Conservation (phyloP, 2,329 filamentous ascomycete genomes). For the Sordariomycetes sp. region DNA sequence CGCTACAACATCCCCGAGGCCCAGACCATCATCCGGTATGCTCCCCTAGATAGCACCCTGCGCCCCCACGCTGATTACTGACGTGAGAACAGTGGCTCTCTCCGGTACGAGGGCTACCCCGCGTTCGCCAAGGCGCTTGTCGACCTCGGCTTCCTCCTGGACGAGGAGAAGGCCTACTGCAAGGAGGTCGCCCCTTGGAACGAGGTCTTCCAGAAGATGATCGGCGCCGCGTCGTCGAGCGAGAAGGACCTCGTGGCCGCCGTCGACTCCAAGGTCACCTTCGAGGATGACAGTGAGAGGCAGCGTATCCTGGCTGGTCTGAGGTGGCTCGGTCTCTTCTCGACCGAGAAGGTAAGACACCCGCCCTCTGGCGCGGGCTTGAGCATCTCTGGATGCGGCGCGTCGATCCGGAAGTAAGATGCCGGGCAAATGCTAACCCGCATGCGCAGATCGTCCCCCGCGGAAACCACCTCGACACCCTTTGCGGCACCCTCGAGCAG, state of each 20-base stretch:
- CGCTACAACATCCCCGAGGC: constrained; percentile 55
- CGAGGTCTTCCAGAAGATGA: constrained; percentile 68
- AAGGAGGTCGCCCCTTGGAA: constrained; percentile 67
- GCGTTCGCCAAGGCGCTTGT: constrained; percentile 82
- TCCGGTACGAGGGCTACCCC: constrained; percentile 83
- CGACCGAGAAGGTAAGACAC: constrained; percentile 35
- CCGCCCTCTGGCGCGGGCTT: too few species aligned
- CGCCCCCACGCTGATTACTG: background rate
- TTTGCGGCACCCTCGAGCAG: constrained; percentile 78
- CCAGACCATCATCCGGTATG: constrained; percentile 66
- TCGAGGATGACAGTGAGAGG: constrained; percentile 51
- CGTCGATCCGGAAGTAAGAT: too few species aligned
- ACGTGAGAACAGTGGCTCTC: constrained; percentile 39
- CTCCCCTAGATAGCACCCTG: background rate
- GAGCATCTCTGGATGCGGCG: too few species aligned
- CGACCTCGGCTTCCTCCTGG: constrained; percentile 79
- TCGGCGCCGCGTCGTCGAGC: constrained; percentile 55
- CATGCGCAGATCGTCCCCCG: constrained; percentile 46
- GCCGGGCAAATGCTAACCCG: too few species aligned
- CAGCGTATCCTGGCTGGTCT: constrained; percentile 61
- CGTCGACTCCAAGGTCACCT: constrained; percentile 65
- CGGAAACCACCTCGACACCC: constrained; percentile 78
- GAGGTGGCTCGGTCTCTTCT: constrained; percentile 61
- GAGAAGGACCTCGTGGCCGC: constrained; percentile 63
- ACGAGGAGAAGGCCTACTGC: constrained; percentile 55